These are phyloP conservation scores for Testicularia cyperi DNA, from an alignment of 1,284 basidiomycete genomes.

Conservation along the genomic window DNA sequence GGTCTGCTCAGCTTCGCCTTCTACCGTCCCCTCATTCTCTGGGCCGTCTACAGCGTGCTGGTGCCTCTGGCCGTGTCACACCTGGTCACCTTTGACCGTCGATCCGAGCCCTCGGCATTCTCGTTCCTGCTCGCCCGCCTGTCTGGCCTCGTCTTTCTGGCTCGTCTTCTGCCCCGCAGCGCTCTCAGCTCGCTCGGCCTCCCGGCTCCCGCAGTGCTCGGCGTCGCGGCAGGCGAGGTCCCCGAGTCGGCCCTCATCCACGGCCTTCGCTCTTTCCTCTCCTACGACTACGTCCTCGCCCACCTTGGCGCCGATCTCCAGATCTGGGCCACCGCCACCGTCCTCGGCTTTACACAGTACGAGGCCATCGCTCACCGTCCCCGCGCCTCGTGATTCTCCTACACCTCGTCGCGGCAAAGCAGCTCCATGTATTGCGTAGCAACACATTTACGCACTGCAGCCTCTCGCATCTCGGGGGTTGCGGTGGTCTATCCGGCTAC, in stretches of 20 bases:
- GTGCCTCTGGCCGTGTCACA: slow-evolving; percentile 41
- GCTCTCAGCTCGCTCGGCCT: slow-evolving; percentile 21
- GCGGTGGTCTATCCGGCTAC: no score
- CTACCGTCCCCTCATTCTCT: slow-evolving; percentile 44
- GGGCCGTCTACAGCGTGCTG: slow-evolving; percentile 44
- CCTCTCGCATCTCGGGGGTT: no score
- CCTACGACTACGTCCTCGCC: slow-evolving; percentile 37
- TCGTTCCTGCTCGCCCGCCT: slow-evolving; percentile 47
- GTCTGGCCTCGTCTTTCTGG: slow-evolving; percentile 40
- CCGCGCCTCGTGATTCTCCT: no score
- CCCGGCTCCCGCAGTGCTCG: slow-evolving; percentile 29
- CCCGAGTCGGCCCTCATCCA: slow-evolving; percentile 27
- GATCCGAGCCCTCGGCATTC: slow-evolving; percentile 35
- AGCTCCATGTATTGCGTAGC: no score
- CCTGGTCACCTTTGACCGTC: slow-evolving; percentile 47
- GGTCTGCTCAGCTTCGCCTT: slow-evolving; percentile 34
- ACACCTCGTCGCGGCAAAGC: background rate
- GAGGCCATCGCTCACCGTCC: slow-evolving; percentile 39
- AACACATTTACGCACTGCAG: no score
- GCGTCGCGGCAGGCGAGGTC: slow-evolving; percentile 42
- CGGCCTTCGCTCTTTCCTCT: slow-evolving; percentile 17
- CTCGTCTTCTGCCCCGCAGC: slow-evolving; percentile 25
- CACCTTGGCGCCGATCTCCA: slow-evolving; percentile 35
- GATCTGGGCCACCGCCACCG: slow-evolving; percentile 42
- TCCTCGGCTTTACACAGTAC: slow-evolving; percentile 38